Conservation (phyloP, 805 yeast genomes). For the Yamadazyma scolyti region DNA sequence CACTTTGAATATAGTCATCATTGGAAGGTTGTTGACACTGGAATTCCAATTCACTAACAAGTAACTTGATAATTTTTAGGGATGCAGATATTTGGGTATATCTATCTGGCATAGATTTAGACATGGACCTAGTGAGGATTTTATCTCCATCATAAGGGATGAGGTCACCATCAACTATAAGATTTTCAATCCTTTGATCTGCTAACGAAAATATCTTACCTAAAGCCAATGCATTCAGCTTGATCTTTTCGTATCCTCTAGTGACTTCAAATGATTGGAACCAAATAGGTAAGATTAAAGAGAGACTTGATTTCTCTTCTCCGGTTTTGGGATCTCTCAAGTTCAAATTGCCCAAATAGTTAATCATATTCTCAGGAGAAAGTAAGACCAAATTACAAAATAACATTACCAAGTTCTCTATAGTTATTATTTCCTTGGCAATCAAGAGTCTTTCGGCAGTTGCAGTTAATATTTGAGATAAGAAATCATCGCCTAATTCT, state of each 20-base stretch:
- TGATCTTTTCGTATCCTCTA: constrained; percentile 72
- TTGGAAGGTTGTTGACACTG: constrained; percentile 54
- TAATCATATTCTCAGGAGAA: constrained; percentile 61
- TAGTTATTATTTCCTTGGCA: constrained; percentile 68
- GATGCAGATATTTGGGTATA: constrained; percentile 67
- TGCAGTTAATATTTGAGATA: constrained; percentile 64
- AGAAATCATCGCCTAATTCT: constrained; percentile 35
- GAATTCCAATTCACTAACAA: constrained; percentile 64
- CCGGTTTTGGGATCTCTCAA: constrained; percentile 24
- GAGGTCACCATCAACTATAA: constrained; percentile 75
- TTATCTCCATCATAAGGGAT: constrained; percentile 56
- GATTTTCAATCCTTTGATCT: constrained; percentile 46
- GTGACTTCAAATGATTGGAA: constrained; percentile 74
- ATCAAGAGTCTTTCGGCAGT: constrained; percentile 62
- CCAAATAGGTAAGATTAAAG: constrained; percentile 73
- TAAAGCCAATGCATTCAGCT: constrained; percentile 66
- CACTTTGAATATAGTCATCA: constrained; percentile 36
- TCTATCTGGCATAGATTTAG: constrained; percentile 57
- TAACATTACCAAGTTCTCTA: constrained; percentile 73
- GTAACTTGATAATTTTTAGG: constrained; percentile 66
- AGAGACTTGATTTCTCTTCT: constrained; percentile 40
- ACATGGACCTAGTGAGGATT: constrained; percentile 86
- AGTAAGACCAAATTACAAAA: constrained; percentile 66
- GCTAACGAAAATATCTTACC: constrained; percentile 59
- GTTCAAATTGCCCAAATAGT: constrained; percentile 44